Base-by-base conservation (phyloP, 2,329 filamentous ascomycete genomes). In the Ophiostoma tasmaniense region DNA sequence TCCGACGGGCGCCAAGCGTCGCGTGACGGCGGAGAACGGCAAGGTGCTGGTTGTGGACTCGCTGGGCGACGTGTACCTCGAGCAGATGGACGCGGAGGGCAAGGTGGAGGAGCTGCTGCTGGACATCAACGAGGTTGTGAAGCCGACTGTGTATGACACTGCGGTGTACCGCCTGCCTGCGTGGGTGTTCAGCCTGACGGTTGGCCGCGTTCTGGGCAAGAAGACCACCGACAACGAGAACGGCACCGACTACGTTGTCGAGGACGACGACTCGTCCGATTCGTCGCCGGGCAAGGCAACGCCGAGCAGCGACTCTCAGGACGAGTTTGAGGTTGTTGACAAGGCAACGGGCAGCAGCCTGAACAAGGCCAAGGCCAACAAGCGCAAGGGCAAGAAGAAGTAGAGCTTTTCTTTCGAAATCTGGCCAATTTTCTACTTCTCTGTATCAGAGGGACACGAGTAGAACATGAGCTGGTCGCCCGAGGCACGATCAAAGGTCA, bases 11-110 rank as follows among this genome's bases (percentile, higher is more conserved):
- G 84, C 90, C 42, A 92, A 92, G 80, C 96, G 94, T 84, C 86
- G 92, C 45, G 92, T 98, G 20, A 87, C 93, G 33, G 94, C 93
- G 2, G 90, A 97, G 82, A 99, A 99, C 75, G 95, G 95, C 73
- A 99, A 98, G 82, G 84, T 96, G 0, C 82, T 99, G 50, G 89
- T 99, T 69, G 95, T 99, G 3, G 94, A 99, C 79, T 92, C 91
- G 0, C 82, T 90, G 11, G 95, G 95, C 35, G 93, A 97, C 74
- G 95, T 99, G 14, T 99, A 92, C 76, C 83, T 99, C n/a, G 93
- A 98, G 79, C 91, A 96, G 76, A 86, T 92, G 74, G 92, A 92
- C 67, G 93, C 93, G 73, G 92, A 97, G 30, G 95, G 95, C 67
- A 87, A 91, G 68, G 85, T 87, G 39, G 86, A 90, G 73, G 92